phyloP scores from a whole-genome alignment of 2,329 filamentous ascomycete genomes.

The Scytalidium sp. region DNA sequence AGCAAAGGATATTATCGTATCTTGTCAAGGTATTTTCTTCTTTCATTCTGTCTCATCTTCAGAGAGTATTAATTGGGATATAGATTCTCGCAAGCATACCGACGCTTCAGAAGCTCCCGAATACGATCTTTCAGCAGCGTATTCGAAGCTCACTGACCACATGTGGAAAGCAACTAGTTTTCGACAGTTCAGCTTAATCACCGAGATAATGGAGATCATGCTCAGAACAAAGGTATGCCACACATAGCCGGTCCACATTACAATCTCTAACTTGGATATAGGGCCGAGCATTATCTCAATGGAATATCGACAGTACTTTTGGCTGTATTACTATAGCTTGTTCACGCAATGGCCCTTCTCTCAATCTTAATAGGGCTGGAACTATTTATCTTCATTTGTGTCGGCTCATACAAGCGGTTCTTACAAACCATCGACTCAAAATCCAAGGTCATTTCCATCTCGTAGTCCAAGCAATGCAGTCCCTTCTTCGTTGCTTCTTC shows the following conservation, averaged over 20 bases:
- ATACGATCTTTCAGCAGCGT: conserved; percentile 18
- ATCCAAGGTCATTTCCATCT: conserved; percentile 62
- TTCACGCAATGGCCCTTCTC: conserved; percentile 20
- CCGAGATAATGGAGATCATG: conserved; percentile 27
- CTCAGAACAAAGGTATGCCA: conserved; percentile 26
- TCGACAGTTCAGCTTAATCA: conserved; percentile 25
- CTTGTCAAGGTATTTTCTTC: conserved; percentile 21
- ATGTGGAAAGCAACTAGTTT: conserved; percentile 17
- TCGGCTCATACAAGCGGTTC: conserved; percentile 51
- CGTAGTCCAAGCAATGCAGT: conserved; percentile 50
- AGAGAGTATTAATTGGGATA: conserved; percentile 2
- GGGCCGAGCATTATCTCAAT: conserved; percentile 27
- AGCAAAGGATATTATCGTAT: conserved; percentile 18
- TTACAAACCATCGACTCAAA: conserved; percentile 58
- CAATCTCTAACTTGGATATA: conserved; percentile 8
- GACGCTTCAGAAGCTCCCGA: conserved; percentile 10
- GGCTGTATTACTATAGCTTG: conserved; percentile 28
- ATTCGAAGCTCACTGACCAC: conserved; percentile 19
- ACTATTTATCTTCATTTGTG: conserved; percentile 34
- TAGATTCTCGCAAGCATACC: conserved; percentile 14
- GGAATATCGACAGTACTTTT: conserved; percentile 29
- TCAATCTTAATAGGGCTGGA: conserved; percentile 15
- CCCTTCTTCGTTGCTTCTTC: conserved; percentile 53
- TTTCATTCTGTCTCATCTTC: background rate
- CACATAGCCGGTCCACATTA: background rate